Conservation (phyloP, 352 stramenopile genomes). For the Elongisporangium anandrum region DNA sequence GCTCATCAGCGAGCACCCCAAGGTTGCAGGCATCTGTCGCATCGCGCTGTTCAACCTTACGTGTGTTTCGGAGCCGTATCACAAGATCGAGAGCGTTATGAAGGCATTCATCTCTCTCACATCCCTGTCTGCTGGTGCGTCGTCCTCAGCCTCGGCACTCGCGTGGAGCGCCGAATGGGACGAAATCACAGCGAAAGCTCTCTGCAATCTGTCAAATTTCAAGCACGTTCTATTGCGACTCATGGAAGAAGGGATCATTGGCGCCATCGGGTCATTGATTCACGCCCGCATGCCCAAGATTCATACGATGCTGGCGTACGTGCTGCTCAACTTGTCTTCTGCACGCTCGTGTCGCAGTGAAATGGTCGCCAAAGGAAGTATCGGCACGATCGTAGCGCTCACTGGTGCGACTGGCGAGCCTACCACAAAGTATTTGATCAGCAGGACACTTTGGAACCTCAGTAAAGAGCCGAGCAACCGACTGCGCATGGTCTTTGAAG, state of each 20-base stretch:
- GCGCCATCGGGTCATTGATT: constrained; percentile 56
- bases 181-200: constrained; percentile 60
- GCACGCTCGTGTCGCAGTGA: constrained; percentile 55
- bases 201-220: constrained; percentile 89
- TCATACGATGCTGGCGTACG: constrained; percentile 60
- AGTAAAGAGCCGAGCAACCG: constrained; percentile 66
- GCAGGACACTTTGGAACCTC: constrained; percentile 54
- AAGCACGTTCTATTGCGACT: constrained; percentile 74
- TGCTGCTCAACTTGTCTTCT: constrained; percentile 69
- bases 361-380: constrained; percentile 67
- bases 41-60: constrained; percentile 88
- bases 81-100: constrained; percentile 83
- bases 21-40: constrained; percentile 61
- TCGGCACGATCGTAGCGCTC: constrained; percentile 51
- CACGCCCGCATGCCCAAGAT: constrained; percentile 37
- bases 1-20: constrained; percentile 75
- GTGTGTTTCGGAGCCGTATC: constrained; percentile 79
- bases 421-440: constrained; percentile 51
- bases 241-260: constrained; percentile 88
- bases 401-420: constrained; percentile 20
- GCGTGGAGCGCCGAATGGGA: constrained; percentile 16
- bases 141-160: constrained; percentile 7
- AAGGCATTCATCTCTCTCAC: constrained; percentile 70
- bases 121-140: constrained; percentile 21
- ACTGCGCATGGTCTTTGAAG: constrained; percentile 75